Base-by-base conservation (phyloP, 352 stramenopile genomes). In the Phytophthora agathidicida region DNA sequence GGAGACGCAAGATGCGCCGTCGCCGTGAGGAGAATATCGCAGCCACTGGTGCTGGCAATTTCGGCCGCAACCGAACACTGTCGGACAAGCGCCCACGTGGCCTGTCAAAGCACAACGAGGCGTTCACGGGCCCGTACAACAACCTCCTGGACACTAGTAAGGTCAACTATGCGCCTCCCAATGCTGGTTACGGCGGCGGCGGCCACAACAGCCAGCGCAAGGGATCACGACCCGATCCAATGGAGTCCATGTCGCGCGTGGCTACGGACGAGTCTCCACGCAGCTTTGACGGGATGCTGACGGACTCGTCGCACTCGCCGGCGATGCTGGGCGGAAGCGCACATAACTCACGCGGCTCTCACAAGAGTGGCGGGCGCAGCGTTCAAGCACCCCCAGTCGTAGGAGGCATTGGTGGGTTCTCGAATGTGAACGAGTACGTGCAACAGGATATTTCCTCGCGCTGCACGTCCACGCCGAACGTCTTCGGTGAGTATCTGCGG, bases 401-500 rank as follows among this genome's bases (percentile, higher is more conserved):
- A 17, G 67, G 46, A 28, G 64, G 60, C 22, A 72, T 74, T 8
- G 60, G 55, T 23, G 74, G 65, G 9, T 88, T 88, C 60, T 75
- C 71, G 14, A 68, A 71, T 30, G 60, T 85, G 39, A 88, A 69
- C 47, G 64, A 82, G 30, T 66, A 77, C 16, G 63, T 86, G 19
- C 68, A 78, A 36, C 72, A 85, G 51, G 77, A 88, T 64, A 52
- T 86, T 5, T 65, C 67, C 17, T 71, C 65, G 5, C 80, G 75
- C 5, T 78, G 62, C 31, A 83, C 76, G 14, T 72, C 76, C 54
- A 83, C 65, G 26, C 68, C 73, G 19, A 88, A 91, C 58, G 75
- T 91, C 43, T 86, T 88, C 33, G 75, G 71, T 24, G 81, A 91
- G 70, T 91, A 91, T 46, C 47, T 91, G 45, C 80, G 80, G 33